Conservation (phyloP, 208 protist genomes). For the Wallacemonas sp. region DNA sequence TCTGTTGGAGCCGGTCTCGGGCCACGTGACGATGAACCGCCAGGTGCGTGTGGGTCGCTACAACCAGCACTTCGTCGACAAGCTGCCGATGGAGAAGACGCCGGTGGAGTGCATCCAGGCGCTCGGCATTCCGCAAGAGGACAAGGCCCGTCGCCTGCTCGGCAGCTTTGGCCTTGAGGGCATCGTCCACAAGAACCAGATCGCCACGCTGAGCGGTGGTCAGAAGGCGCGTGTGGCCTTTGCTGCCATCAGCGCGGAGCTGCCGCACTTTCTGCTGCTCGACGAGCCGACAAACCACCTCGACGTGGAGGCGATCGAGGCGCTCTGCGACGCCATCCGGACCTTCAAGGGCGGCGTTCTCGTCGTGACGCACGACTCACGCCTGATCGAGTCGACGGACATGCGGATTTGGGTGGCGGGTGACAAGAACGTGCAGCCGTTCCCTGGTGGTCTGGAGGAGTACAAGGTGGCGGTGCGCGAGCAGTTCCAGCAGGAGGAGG, state of each 20-base stretch:
- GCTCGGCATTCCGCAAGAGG: slow-evolving; percentile 66
- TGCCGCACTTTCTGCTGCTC: slow-evolving; percentile 94
- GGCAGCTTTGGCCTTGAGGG: slow-evolving; percentile 90
- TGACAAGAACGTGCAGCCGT: slow-evolving; percentile 73
- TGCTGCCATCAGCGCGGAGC: slow-evolving; percentile 87
- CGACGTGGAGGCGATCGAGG: slow-evolving; percentile 92
- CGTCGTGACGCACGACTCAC: slow-evolving; percentile 91
- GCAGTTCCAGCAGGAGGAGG: slow-evolving; percentile 75
- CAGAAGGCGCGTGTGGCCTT: slow-evolving; percentile 95
- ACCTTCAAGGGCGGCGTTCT: slow-evolving; percentile 87
- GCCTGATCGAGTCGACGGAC: slow-evolving; percentile 86
- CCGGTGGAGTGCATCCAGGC: slow-evolving; percentile 87
- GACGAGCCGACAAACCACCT: slow-evolving; percentile 96
- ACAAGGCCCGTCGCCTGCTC: slow-evolving; percentile 80
- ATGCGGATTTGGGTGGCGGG: slow-evolving; percentile 92
- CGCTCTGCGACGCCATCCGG: slow-evolving; percentile 82
- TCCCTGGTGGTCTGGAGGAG: slow-evolving; percentile 78
- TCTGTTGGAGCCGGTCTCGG: slow-evolving; percentile 69
- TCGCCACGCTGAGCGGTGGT: slow-evolving; percentile 92
- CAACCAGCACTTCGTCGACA: slow-evolving; percentile 94
- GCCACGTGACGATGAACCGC: slow-evolving; percentile 73
- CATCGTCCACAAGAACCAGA: slow-evolving; percentile 87
- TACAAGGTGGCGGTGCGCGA: slow-evolving; percentile 83
- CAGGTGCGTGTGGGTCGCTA: slow-evolving; percentile 88
- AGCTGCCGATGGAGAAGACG: slow-evolving; percentile 89